Conservation (phyloP, 441 rosid species). For the Pelargonium myrrhifolium region DNA sequence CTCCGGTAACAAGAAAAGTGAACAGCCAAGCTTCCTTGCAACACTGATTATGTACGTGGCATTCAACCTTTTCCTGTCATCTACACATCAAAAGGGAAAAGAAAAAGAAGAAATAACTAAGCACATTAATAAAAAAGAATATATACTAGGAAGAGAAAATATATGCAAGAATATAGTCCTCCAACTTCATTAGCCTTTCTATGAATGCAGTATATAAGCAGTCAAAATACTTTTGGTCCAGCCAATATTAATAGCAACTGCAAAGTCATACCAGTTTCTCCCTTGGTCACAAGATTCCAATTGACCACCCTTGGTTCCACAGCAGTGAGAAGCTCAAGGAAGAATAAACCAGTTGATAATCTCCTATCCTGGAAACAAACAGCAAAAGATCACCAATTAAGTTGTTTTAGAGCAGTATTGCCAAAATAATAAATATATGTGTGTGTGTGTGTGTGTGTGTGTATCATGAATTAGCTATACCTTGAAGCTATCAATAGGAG, state of each 20-base stretch:
- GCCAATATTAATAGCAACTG: conserved; percentile 11
- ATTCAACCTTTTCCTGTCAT: conserved; percentile 86
- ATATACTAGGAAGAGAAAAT: background rate
- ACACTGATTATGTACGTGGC: conserved; percentile 93
- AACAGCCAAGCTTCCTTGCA: conserved; percentile 94
- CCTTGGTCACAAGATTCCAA: conserved; percentile 67
- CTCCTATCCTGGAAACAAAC: conserved; percentile 59
- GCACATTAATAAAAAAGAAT: background rate
- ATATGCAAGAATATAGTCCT: too few relatives aligned
- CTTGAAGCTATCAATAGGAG: conserved; percentile 80
- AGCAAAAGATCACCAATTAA: background rate
- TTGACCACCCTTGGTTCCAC: conserved; percentile 86
- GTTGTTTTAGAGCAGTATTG: background rate
- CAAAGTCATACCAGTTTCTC: conserved; percentile 39
- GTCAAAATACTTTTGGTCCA: background rate
- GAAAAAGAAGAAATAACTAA: conserved; percentile 9
- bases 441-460: too few relatives aligned
- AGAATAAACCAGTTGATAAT: conserved; percentile 72
- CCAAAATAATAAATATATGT: background rate
- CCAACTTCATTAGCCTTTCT: too few relatives aligned
- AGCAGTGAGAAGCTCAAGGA: conserved; percentile 82
- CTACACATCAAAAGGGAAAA: conserved; percentile 29
- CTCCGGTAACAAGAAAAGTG: conserved; percentile 93
- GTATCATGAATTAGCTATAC: conserved; percentile 31
- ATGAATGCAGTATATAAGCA: too few relatives aligned